phyloP scores from a whole-genome alignment of 345 rosid species.

The Mallotus nudiflorus region DNA sequence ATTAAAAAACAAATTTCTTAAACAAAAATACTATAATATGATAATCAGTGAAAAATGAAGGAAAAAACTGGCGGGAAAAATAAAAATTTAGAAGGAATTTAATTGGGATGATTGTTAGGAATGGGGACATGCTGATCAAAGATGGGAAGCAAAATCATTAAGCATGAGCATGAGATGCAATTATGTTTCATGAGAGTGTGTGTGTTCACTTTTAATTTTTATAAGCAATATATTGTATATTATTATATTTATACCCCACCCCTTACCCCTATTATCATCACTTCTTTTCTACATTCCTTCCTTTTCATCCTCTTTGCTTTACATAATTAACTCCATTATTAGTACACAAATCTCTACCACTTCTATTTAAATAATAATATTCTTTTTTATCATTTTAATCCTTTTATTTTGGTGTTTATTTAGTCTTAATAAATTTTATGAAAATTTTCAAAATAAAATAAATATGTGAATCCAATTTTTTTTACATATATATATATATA shows the following conservation, averaged over 20 bases:
- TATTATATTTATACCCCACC: too few species aligned
- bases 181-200: constrained; percentile 54
- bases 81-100: constrained; percentile 22
- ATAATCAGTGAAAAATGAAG: constrained; percentile 10
- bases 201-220: constrained; percentile 19
- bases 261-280: not conserved
- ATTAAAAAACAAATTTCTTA: too few species aligned
- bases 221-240: constrained; percentile 1
- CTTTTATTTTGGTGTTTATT: not conserved
- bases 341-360: not conserved
- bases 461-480: too few species aligned
- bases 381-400: not conserved
- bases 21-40: not conserved
- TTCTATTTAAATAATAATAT: not conserved
- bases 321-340: not conserved
- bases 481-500: too few species aligned
- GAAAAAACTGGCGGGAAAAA: constrained; percentile 6
- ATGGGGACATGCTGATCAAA: constrained; percentile 34
- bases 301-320: not conserved
- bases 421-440: too few species aligned
- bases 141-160: constrained; percentile 71
- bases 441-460: too few species aligned
- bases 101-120: constrained; percentile 33
- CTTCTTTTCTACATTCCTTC: not conserved
- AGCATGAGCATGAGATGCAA: constrained; percentile 65